Conservation (phyloP, 208 protist species). For the Trypanosoma boissoni region DNA sequence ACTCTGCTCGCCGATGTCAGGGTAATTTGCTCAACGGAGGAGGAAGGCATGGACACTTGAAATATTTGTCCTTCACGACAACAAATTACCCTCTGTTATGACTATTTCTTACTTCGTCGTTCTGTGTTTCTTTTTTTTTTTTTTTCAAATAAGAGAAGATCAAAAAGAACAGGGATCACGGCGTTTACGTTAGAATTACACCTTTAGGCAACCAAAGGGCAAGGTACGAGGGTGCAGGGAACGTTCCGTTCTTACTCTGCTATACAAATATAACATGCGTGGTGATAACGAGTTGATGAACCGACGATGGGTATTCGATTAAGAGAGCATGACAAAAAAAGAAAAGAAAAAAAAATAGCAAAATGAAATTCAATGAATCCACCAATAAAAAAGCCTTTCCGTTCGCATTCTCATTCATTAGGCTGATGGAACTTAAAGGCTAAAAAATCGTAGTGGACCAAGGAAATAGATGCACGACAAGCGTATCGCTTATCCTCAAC, state of each 20-base stretch:
- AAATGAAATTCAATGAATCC: neutral
- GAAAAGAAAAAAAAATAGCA: slow-evolving; percentile 20
- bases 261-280: too few relatives aligned
- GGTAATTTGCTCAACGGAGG: neutral
- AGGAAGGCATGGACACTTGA: neutral
- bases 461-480: neutral
- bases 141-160: slow-evolving; percentile 5
- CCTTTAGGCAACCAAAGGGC: too few relatives aligned
- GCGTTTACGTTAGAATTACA: neutral
- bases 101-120: slow-evolving; percentile 9
- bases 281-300: too few relatives aligned
- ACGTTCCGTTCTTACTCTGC: too few relatives aligned
- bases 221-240: too few relatives aligned
- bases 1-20: neutral
- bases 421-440: neutral
- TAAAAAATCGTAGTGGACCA: neutral
- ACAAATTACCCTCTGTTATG: neutral
- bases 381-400: slow-evolving; percentile 1
- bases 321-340: slow-evolving; percentile 14
- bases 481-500: neutral
- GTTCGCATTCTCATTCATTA: slow-evolving; percentile 3
- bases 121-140: neutral
- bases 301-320: too few relatives aligned
- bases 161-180: slow-evolving; percentile 3
- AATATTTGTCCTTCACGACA: neutral